Base-by-base conservation (phyloP, 495 filamentous ascomycete genomes). In the Talaromyces ruber region DNA sequence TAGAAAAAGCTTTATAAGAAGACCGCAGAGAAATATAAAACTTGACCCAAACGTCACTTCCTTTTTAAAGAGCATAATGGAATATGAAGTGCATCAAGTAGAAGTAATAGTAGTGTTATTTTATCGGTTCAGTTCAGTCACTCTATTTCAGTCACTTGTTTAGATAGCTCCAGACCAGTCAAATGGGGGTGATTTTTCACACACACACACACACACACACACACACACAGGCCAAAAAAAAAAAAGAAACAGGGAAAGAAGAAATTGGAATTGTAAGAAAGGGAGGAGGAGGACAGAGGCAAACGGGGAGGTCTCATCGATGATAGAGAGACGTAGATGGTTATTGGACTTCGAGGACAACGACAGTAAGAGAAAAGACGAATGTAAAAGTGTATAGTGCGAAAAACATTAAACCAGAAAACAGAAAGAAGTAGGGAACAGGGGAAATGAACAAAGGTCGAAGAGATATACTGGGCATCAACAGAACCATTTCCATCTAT, bases 361-460 rank as follows among this genome's bases (percentile, higher is more conserved):
- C 56, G 59, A 65, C 61, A 69, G 57, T 65, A 28, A 65, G 68
- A 65, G 60, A 66, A 60, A 65, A 66, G 60, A 64, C 24, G 65
- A 64, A 59, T 68, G 58, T 67, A 69, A 64, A 64, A 62, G 50
- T 53, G 50, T 24, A 53, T 53, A 26, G 32, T 24, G 25, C 29
- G 63, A 63, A 32, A 68, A 70, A 63, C 62, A 65, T 54, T 29
- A 55, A 61, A 64, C 43, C 43, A 63, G 62, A 58, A 60, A 65
- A 61, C 24, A 22, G 59, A 62, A 32, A 25, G 28, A 22, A 22
- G 37, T 32, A 34, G 58, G 18, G 43, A 52, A 61, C 18, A 61
- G 62, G 60, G 55, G 24, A 24, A 58, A 64, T 64, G 60, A 58
- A 67, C 59, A 66, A 64, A 58, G 63, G 50, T 53, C 16, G 50